phyloP scores from a whole-genome alignment of 352 stramenopile genomes.

The Pythium sukuiense region DNA sequence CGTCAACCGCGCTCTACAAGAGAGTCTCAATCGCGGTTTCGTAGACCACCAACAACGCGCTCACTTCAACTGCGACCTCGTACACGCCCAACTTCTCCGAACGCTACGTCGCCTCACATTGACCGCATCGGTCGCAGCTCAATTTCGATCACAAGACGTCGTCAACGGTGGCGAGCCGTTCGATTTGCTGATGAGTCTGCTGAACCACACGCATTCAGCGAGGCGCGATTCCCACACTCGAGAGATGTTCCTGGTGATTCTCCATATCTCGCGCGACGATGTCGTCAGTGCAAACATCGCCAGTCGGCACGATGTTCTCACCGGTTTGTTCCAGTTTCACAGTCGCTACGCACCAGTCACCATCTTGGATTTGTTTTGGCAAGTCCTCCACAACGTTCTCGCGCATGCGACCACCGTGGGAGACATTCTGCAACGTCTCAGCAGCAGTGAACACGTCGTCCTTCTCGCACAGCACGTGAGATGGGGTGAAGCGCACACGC shows the following conservation, averaged over 20 bases:
- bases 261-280: slow-evolving; percentile 8
- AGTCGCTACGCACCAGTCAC: background rate
- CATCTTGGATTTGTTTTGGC: slow-evolving; percentile 10
- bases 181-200: slow-evolving; percentile 8
- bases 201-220: background rate
- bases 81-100: slow-evolving; percentile 3
- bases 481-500: background rate
- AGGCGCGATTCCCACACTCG: background rate
- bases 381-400: slow-evolving; percentile 16
- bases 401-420: background rate
- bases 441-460: background rate
- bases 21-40: too few species aligned
- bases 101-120: slow-evolving; percentile 13
- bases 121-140: background rate
- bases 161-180: background rate
- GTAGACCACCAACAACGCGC: background rate
- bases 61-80: background rate
- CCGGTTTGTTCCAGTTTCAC: slow-evolving; percentile 12
- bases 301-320: slow-evolving; percentile 10
- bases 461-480: background rate
- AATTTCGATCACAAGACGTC: slow-evolving; percentile 3
- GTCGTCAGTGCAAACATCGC: background rate
- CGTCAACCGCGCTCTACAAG: background rate
- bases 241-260: slow-evolving; percentile 13
- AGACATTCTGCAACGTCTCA: slow-evolving; percentile 10